Evolutionary conservation across 1,284 basidiomycete species (phyloP).

Genomic region (Mycosarcoma maydis): DNA sequence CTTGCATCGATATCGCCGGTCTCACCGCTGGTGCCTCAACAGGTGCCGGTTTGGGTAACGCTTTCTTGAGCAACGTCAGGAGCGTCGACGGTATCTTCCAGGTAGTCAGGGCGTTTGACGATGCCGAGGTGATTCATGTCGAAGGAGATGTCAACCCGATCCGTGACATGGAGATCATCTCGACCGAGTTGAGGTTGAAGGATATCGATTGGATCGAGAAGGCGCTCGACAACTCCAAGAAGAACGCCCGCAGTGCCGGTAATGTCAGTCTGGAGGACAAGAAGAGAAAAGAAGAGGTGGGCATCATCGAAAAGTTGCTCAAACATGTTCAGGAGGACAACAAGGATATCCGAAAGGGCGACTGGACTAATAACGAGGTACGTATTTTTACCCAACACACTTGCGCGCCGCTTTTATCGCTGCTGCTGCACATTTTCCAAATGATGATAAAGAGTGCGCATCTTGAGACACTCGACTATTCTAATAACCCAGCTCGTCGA

Average conservation of each 20-base stretch:
- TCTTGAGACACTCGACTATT: conserved; percentile 71
- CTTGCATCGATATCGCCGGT: conserved; percentile 98
- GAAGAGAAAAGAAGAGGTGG: conserved; percentile 95
- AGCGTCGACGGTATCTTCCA: conserved; percentile 99
- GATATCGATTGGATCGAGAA: conserved; percentile 99
- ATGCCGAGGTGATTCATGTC: conserved; percentile 98
- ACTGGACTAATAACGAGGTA: conserved; percentile 98
- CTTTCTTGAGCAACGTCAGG: conserved; percentile 96
- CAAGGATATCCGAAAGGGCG: conserved; percentile 91
- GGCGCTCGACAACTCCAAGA: conserved; percentile 74
- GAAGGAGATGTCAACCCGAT: conserved; percentile 96
- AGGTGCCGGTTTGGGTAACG: conserved; percentile 96
- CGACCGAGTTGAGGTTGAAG: conserved; percentile 81
- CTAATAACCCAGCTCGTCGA: conserved; percentile 76
- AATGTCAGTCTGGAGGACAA: conserved; percentile 88
- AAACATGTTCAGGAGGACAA: conserved; percentile 82
- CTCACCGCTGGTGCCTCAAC: conserved; percentile 95
- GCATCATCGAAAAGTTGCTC: conserved; percentile 81
- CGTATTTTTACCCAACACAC: no score
- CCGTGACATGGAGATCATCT: conserved; percentile 98
- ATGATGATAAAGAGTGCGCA: conserved; percentile 81
- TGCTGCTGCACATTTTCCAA: neutral
- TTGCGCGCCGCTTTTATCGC: conserved; percentile 4
- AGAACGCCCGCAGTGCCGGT: conserved; percentile 69
- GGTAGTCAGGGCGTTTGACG: conserved; percentile 96